Evolutionary conservation across 257 asterid genomes (phyloP), one percentile per base, ranked within the genome.

Genomic region (Solanum acaule): DNA sequence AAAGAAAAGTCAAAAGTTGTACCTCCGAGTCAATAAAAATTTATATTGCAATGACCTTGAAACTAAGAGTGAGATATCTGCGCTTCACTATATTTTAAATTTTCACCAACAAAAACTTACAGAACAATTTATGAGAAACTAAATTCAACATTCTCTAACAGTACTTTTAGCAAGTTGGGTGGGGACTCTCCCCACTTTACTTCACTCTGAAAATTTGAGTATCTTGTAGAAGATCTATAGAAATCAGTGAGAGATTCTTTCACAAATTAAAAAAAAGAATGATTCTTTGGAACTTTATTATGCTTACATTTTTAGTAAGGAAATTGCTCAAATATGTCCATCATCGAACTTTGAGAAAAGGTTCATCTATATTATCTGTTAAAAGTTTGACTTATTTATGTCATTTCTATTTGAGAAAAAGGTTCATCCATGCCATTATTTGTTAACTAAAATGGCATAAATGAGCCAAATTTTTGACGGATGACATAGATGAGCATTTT

Each of bases 1-100:
- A 2, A 13, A 68, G 10, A 68, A 3, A 68, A 68, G 75, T 68
- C 75, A 68, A 68, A 3, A 29, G 37, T 68, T 27, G 0, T 68
- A 3, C 35, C 34, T 16, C 0, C 2, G 11, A 68, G 11, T 20
- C 22, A 68, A 68, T 27, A 3, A 68, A 68, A 27, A 1, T 10
- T 5, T 65, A 0, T 11, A 0, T 1, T n/a, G 12, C 15, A 63
- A n/a, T 63, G 16, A 13, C 4, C 9, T 27, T 22, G 2, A 56
- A 56, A 56, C 23, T 56, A 20, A 56, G 4, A 20, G 10, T 20
- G 10, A 56, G n/a, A 56, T 56, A 56, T 6, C 0, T 22, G 10
- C n/a, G 4, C 10, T 56, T 20, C 4, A 56, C 6, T 0, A 2
- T 56, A 56, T 7, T 56, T 56, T 20, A 56, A 56, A 56, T 56